These are phyloP conservation scores for Leccinum solheimii DNA, from an alignment of 1,284 basidiomycete species.

Conservation along the genomic window DNA sequence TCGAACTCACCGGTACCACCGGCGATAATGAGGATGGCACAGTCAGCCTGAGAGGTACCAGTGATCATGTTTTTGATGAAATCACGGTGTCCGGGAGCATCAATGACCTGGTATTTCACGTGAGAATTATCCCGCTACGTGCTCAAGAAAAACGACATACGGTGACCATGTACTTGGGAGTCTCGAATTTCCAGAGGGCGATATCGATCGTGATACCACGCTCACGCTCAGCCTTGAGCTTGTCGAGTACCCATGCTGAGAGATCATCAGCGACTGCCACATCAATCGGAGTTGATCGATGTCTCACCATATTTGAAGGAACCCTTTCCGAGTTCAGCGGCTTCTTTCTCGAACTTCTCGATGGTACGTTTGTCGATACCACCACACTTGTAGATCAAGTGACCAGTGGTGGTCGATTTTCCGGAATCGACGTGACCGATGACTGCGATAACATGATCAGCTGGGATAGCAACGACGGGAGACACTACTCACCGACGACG, in stretches of 20 bases:
- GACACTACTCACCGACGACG: slow-evolving; percentile 76
- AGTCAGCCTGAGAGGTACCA: slow-evolving; percentile 99
- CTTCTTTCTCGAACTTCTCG: slow-evolving; percentile 99
- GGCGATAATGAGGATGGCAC: slow-evolving; percentile 99
- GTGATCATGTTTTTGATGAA: slow-evolving; percentile 99
- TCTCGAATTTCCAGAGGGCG: slow-evolving; percentile 99
- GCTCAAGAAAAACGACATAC: slow-evolving; percentile 45
- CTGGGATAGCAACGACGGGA: slow-evolving; percentile 5
- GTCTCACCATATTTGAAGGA: slow-evolving; percentile 96
- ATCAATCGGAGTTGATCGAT: slow-evolving; percentile 26
- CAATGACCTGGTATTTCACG: slow-evolving; percentile 70
- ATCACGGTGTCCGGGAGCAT: slow-evolving; percentile 99
- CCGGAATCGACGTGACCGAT: slow-evolving; percentile 98
- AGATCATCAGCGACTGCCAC: slow-evolving; percentile 20
- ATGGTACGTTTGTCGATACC: slow-evolving; percentile 99
- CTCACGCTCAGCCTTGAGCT: slow-evolving; percentile 99
- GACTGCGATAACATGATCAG: slow-evolving; percentile 57
- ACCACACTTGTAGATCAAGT: slow-evolving; percentile 99
- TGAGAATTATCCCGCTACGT: slow-evolving; percentile 6
- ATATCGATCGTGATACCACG: slow-evolving; percentile 99
- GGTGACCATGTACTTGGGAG: slow-evolving; percentile 88
- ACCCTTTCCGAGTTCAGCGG: slow-evolving; percentile 99
- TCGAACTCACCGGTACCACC: slow-evolving; percentile 99
- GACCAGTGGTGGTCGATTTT: slow-evolving; percentile 99
- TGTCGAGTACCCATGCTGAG: slow-evolving; percentile 98